Conservation (phyloP, 2,329 filamentous ascomycete species). For the Stemphylium vesicarium region DNA sequence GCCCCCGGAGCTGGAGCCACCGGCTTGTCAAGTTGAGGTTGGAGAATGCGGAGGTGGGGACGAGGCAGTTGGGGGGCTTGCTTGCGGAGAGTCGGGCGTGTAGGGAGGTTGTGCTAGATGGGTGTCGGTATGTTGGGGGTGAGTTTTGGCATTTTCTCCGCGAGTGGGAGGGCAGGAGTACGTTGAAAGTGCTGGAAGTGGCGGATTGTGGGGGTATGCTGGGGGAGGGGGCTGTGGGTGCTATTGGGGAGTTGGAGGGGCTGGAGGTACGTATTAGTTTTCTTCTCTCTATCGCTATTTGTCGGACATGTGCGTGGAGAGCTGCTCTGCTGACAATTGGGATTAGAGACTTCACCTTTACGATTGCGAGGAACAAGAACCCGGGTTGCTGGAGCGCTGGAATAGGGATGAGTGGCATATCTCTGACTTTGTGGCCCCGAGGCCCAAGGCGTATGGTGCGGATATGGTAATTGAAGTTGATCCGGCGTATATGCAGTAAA, state of each 20-base stretch:
- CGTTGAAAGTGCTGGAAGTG: constrained; percentile 27
- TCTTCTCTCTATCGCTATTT: neutral
- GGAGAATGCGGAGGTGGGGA: constrained; percentile 29
- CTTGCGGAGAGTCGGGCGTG: constrained; percentile 23
- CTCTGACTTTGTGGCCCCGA: constrained; percentile 30
- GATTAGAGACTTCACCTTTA: constrained; percentile 35
- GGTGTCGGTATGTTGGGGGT: constrained; percentile 24
- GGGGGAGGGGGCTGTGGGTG: constrained; percentile 12
- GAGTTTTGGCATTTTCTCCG: constrained; percentile 31
- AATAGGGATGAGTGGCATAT: constrained; percentile 38
- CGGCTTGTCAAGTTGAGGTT: constrained; percentile 29
- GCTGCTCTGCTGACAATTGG: neutral
- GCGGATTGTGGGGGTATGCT: constrained; percentile 31
- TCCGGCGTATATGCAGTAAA: constrained; percentile 27
- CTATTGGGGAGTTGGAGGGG: constrained; percentile 13
- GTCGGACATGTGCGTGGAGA: neutral
- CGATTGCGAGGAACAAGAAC: constrained; percentile 33
- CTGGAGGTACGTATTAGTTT: constrained; percentile 31
- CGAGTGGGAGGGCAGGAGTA: constrained; percentile 23
- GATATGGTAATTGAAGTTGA: constrained; percentile 42
- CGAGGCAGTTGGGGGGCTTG: constrained; percentile 23
- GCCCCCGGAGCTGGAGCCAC: constrained; percentile 17
- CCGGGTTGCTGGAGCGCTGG: constrained; percentile 24
- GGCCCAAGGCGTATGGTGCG: neutral
- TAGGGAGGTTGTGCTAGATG: constrained; percentile 30